These are phyloP conservation scores for Aureobasidium leucospermi DNA, from an alignment of 2,329 filamentous ascomycete genomes.

Conservation along the genomic window DNA sequence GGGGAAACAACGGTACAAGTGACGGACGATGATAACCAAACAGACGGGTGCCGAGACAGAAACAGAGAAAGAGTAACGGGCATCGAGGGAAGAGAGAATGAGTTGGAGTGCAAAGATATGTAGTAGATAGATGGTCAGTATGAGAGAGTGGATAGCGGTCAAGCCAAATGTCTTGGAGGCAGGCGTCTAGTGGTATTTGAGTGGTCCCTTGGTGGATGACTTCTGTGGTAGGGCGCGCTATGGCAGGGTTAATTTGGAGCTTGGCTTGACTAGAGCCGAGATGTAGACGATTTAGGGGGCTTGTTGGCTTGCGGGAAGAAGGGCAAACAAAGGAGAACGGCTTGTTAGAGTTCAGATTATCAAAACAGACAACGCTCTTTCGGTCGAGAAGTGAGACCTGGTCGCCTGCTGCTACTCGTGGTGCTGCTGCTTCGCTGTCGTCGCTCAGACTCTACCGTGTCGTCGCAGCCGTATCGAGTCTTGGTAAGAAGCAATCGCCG, in stretches of 20 bases:
- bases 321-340: conserved; percentile 13
- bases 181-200: neutral
- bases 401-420: conserved; percentile 5
- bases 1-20: neutral
- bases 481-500: neutral
- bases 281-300: conserved; percentile 6
- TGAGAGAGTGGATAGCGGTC: neutral
- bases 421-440: neutral
- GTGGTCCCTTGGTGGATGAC: neutral
- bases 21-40: neutral
- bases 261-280: conserved; percentile 8
- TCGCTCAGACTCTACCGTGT: neutral
- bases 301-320: neutral
- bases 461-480: neutral
- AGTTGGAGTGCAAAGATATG: neutral
- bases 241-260: conserved; percentile 3
- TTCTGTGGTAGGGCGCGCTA: conserved; percentile 5
- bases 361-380: conserved; percentile 12
- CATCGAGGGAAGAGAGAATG: neutral
- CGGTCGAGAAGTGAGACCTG: conserved; percentile 11
- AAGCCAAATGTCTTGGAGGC: neutral
- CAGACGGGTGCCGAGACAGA: conserved; percentile 3
- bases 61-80: conserved; percentile 6
- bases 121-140: neutral
- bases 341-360: conserved; percentile 1